Evolutionary conservation across 164 flowering plant species (phyloP).

Genomic region (Annona squamosa): DNA sequence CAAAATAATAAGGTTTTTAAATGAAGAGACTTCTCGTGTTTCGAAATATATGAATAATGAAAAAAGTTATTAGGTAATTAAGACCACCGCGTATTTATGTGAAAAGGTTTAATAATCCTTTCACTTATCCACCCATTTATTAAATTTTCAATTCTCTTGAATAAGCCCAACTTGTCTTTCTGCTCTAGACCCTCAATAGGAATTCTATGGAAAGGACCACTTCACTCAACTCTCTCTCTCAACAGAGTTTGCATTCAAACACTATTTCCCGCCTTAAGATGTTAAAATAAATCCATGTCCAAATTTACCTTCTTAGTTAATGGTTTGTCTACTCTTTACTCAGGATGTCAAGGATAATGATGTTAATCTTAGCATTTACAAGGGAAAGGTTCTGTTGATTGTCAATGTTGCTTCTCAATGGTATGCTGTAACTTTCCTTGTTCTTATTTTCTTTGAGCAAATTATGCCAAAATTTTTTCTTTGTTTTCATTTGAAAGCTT

Average conservation of each 20-base stretch:
- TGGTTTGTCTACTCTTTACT: neutral
- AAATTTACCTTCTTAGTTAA: neutral
- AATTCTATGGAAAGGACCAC: neutral
- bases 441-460: neutral
- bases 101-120: too few species aligned
- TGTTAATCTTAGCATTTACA: conserved; percentile 61
- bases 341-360: conserved; percentile 76
- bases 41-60: too few species aligned
- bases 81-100: too few species aligned
- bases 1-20: too few species aligned
- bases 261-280: neutral
- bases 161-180: neutral
- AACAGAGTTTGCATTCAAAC: neutral
- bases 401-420: conserved; percentile 86
- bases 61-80: too few species aligned
- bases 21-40: too few species aligned
- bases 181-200: neutral
- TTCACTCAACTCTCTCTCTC: neutral
- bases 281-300: neutral
- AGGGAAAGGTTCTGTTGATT: conserved; percentile 69
- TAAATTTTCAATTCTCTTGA: neutral
- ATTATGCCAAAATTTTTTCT: neutral
- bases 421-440: conserved; percentile 19
- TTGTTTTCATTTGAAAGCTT: neutral
- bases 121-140: too few species aligned